Percentiles rank a stretch among this genome's conserved stretches.
Evolutionary conservation across 2,329 filamentous ascomycete genomes (phyloP).

Genomic region (Penicillium janthinellum): DNA sequence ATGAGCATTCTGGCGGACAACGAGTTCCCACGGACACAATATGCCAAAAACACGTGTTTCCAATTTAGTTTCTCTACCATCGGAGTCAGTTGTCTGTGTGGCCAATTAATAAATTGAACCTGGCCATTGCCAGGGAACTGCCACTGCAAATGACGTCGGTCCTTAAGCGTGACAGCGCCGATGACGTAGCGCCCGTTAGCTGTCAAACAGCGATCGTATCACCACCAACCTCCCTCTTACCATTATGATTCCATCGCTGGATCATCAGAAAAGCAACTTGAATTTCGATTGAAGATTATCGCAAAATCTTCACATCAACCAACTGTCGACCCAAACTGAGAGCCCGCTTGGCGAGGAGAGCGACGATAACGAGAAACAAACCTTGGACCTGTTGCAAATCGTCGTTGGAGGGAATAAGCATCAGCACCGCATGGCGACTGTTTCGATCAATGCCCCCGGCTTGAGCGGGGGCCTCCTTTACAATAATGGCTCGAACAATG

Average conservation of each 20-base stretch:
- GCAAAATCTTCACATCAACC: neutral
- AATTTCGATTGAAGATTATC: neutral
- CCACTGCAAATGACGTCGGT: constrained; percentile 22
- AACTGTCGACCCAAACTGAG: neutral
- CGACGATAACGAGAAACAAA: neutral
- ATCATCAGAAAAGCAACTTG: neutral
- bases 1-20: constrained; percentile 67
- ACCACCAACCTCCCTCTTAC: neutral
- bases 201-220: constrained; percentile 6
- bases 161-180: constrained; percentile 9
- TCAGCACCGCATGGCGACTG: constrained; percentile 31
- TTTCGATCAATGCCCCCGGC: constrained; percentile 38
- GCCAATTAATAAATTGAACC: constrained; percentile 8
- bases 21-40: neutral
- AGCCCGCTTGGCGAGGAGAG: neutral
- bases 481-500: constrained; percentile 36
- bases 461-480: constrained; percentile 37
- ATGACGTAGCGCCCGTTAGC: constrained; percentile 19
- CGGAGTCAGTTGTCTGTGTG: constrained; percentile 7
- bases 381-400: neutral
- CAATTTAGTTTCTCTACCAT: neutral
- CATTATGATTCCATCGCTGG: neutral
- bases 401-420: neutral
- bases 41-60: neutral
- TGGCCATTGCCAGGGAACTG: constrained; percentile 14